A percentile compares a stretch with the other conserved stretches of the same genome.
Conservation (phyloP, 1,139 yeast genomes). For the Candida smagusa region DNA sequence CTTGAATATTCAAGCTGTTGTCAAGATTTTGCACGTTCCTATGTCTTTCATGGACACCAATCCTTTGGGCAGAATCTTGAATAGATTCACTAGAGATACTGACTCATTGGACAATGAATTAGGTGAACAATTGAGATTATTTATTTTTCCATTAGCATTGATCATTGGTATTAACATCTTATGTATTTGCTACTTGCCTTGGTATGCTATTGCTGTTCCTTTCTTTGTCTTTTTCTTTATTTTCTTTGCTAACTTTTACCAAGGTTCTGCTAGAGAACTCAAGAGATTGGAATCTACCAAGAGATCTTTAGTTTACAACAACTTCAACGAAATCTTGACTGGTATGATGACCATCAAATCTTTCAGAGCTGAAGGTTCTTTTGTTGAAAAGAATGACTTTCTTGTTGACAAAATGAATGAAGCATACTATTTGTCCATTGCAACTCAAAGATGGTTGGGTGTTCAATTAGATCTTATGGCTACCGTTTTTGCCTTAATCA, state of each 20-base stretch:
- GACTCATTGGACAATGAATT: slow-evolving; percentile 47
- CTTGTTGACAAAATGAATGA: slow-evolving; percentile 41
- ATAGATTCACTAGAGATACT: slow-evolving; percentile 56
- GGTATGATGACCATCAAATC: slow-evolving; percentile 46
- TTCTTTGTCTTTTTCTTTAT: slow-evolving; percentile 30
- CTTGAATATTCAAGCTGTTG: slow-evolving; percentile 37
- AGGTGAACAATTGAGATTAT: slow-evolving; percentile 43
- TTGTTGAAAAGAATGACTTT: slow-evolving; percentile 34
- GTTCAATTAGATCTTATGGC: slow-evolving; percentile 41
- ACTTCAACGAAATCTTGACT: slow-evolving; percentile 43
- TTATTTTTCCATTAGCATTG: slow-evolving; percentile 37
- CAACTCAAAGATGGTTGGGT: slow-evolving; percentile 45
- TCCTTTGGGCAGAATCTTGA: slow-evolving; percentile 45
- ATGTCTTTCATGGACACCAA: slow-evolving; percentile 46
- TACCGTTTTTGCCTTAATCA: slow-evolving; percentile 35
- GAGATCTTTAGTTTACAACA: slow-evolving; percentile 44
- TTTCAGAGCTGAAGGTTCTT: slow-evolving; percentile 28
- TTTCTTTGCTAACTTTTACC: slow-evolving; percentile 38
- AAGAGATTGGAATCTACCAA: slow-evolving; percentile 44
- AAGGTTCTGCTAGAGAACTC: slow-evolving; percentile 43
- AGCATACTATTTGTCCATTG: slow-evolving; percentile 40
- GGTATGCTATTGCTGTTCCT: slow-evolving; percentile 47
- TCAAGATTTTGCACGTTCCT: slow-evolving; percentile 40
- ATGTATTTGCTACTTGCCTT: slow-evolving; percentile 44
- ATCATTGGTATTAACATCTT: slow-evolving; percentile 42